Base-by-base conservation (phyloP, 1,284 basidiomycete species). In the Fomitiporia mediterranea region DNA sequence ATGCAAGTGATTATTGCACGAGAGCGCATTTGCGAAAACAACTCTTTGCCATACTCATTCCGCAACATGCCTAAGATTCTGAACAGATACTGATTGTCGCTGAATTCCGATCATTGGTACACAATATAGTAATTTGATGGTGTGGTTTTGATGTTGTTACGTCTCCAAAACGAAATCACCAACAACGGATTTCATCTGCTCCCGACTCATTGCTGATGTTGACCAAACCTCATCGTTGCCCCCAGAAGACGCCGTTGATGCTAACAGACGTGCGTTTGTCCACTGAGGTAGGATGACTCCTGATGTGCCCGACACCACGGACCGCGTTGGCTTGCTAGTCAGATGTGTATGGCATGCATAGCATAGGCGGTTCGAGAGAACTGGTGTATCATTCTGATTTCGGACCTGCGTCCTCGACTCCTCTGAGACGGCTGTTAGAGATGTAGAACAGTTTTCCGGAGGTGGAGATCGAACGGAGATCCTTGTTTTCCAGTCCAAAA, bases 341-440 rank as follows among this genome's bases (percentile, higher is more conserved):
- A 91, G 70, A 0, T 80, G 84, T 3, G 87, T 86, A 58, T 86
- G 78, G 63, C 89, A 92, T 7, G 82, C 76, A 66, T 92, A 91
- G 65, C 89, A 92, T 1, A 92, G 73, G 30, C 73, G 64, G 0
- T 73, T 68, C 1, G 79, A 74, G 23, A 89, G 39, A 61, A 62
- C n/a, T 28, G 7, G 13, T 15, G 4, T 6, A 34, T 46, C 50
- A 27, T 21, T 42, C 23, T 39, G 48, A 37, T 42, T 53, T 32
- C 40, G 44, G 51, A 61, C 56, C 43, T 53, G 54, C 32, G 13
- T 56, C 13, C 9, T 19, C 38, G 34, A 30, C 25, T 56, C 56
- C 49, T 62, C 61, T 23, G 54, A 30, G 15, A 40, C 55, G 47
- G 66, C 53, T 57, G 61, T 61, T 54, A 64, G 60, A 38, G 71